Base-by-base conservation (phyloP, 345 rosid genomes). In the Pistacia atlantica region DNA sequence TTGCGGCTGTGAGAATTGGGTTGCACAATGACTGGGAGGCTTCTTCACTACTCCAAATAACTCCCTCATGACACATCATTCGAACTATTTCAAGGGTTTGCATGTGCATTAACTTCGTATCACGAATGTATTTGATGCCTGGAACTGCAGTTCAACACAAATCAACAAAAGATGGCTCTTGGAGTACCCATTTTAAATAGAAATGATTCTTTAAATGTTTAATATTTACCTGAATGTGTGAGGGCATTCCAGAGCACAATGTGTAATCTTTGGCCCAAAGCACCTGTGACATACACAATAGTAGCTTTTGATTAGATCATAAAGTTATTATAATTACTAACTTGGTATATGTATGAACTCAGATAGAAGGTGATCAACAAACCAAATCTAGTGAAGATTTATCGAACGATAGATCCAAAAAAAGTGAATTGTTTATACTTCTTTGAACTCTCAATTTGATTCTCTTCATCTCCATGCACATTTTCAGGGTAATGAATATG, bases 21-120 rank as follows among this genome's bases (percentile, higher is more conserved):
- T 2, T 45, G 6, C 38, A 14, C 8, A 66, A 66, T n/a, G 16
- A 8, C 28, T 64, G 20, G 9, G 3, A 0, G 4, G 54, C 54
- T 45, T 66, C 31, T 45, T 11, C 33, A 3, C 10, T n/a, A 3
- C 7, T 45, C 69, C 52, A 66, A n/a, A 1, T 18, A 42, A n/a
- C 54, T 42, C 46, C 46, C 8, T n/a, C 54, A 3, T 20, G 14
- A n/a, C 69, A 65, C 25, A 65, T 65, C 14, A 65, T 37, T 65
- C 51, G 38, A 11, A 65, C 69, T 65, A 65, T 35, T 66, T 66
- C 69, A 66, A 20, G 4, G 11, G 69, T 66, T 8, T 66, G 31
- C 16, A 0, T 45, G 33, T 66, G 54, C 33, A n/a, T n/a, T 66
- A 66, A 20, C 54, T 66, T 66, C 4, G 14, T 9, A 42, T 66